phyloP scores from a whole-genome alignment of 306 rosid species.

The Sindora glabra region DNA sequence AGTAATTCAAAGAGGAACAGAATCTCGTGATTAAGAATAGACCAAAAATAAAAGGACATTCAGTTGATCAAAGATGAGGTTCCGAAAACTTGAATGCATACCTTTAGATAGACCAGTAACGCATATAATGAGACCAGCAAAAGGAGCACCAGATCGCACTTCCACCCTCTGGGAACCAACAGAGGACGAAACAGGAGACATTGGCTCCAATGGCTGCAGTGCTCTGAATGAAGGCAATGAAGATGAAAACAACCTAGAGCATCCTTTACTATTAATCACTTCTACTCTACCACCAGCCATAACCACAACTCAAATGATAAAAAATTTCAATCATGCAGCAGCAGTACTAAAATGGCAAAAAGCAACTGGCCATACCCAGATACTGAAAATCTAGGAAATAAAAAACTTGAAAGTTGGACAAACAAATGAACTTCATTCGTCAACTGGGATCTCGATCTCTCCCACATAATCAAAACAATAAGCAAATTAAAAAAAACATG shows the following conservation, averaged over 20 bases:
- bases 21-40: background rate
- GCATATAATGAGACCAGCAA: slow-evolving; percentile 76
- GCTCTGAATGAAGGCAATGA: slow-evolving; percentile 49
- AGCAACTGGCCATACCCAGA: background rate
- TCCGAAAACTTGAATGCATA: slow-evolving; percentile 8
- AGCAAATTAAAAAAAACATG: background rate
- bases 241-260: slow-evolving; percentile 69
- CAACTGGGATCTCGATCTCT: background rate
- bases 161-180: slow-evolving; percentile 27
- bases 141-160: slow-evolving; percentile 52
- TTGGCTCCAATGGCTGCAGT: slow-evolving; percentile 42
- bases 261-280: slow-evolving; percentile 67
- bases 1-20: background rate
- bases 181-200: slow-evolving; percentile 66
- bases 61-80: slow-evolving; percentile 5
- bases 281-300: slow-evolving; percentile 75
- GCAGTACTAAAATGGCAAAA: slow-evolving; percentile 5
- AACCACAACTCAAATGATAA: slow-evolving; percentile 25
- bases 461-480: background rate
- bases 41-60: background rate
- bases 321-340: slow-evolving; percentile 16
- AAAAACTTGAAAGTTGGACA: background rate
- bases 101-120: slow-evolving; percentile 97
- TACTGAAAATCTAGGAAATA: background rate
- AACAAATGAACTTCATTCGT: background rate